Evolutionary conservation across 2,329 filamentous ascomycete genomes (phyloP).

Genomic region (Colletotrichum echinochloae): DNA sequence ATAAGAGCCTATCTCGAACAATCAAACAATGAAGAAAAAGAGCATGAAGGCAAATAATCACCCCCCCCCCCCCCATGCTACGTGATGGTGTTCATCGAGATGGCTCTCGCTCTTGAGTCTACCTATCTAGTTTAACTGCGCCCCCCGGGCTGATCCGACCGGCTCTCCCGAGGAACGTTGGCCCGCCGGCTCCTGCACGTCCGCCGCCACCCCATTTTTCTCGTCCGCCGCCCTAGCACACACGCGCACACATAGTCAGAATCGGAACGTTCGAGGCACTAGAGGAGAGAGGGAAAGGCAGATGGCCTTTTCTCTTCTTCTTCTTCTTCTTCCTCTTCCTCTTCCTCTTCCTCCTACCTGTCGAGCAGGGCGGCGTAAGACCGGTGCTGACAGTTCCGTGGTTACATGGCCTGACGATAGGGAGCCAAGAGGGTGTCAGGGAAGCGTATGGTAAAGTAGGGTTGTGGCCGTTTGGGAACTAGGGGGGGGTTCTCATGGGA

Average conservation of each 20-base stretch:
- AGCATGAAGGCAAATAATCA: not conserved
- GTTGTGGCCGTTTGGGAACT: not conserved
- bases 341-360: not conserved
- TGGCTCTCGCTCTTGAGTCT: too few species aligned
- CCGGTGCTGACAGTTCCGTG: conserved; percentile 30
- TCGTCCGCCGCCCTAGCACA: not conserved
- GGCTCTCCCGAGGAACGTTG: not conserved
- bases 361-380: not conserved
- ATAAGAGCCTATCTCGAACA: conserved; percentile 19
- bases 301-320: not conserved
- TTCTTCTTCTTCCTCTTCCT: not conserved
- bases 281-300: not conserved
- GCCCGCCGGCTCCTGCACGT: not conserved
- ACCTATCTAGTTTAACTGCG: not conserved
- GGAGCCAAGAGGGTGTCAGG: not conserved
- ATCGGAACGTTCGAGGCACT: not conserved
- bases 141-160: not conserved
- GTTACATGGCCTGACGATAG: not conserved
- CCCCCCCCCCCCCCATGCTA: not conserved
- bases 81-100: not conserved
- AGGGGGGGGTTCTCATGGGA: not conserved
- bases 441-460: not conserved
- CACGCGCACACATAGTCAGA: not conserved
- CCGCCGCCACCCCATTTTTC: not conserved
- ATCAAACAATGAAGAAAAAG: conserved; percentile 1